Evolutionary conservation across 1,139 yeast genomes (phyloP), one percentile per base, ranked within the genome.

Genomic region (Hemisphaericaspora xylofermentans): DNA sequence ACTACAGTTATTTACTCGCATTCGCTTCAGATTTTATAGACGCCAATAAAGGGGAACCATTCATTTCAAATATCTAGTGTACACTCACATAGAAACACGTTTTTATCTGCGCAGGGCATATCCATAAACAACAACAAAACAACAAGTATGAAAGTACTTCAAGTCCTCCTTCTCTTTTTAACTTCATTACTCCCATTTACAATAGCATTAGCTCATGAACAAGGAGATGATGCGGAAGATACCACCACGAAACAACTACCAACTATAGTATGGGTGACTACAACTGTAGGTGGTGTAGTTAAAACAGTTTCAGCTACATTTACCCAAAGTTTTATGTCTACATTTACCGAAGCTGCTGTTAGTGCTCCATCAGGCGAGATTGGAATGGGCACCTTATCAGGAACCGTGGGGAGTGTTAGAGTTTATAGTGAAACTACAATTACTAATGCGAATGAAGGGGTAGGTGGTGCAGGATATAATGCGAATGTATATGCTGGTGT

Each of bases 341-440:
- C 64, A 0, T 54, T 49, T 42, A 43, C 62, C 1, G 43, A 46
- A 2, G 60, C 63, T 1, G 48, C 50, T n/a, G 47, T 57, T 2
- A 56, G 49, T 13, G 51, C 47, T 12, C 21, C 43, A 24, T 41
- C 46, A 14, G 78, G 76, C 1, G 45, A 50, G 2, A 52, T 70
- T 22, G 78, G 77, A 0, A 47, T 72, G 43, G 77, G 75, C 2
- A 49, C 64, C 4, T 43, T 61, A 12, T 51, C 61, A 18, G 71
- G 70, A 1, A 40, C 57, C 2, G 64, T 67, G 9, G 77, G 76
- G 4, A 60, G 51, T 0, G 43, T 64, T 19, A 62, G 71, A 44
- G 48, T 64, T 2, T 72, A 72, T 46, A 47, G 48, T 2, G 57
- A 57, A 39, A 57, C 64, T 12, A 67, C 74, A 1, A 47, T 61